Evolutionary conservation across 345 rosid species (phyloP).

Genomic region (Schrenkiella parvula): DNA sequence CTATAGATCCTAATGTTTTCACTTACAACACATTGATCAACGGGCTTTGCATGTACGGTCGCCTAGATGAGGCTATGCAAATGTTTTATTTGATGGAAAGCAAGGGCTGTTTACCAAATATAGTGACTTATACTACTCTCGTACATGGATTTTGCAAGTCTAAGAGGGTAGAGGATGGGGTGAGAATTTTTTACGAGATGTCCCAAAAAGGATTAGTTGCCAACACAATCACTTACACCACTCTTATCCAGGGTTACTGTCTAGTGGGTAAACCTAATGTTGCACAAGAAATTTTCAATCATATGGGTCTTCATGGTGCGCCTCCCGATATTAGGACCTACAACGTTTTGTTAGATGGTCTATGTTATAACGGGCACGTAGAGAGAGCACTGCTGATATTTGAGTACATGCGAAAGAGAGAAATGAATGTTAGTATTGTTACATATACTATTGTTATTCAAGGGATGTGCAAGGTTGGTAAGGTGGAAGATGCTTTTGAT

Average conservation of each 20-base stretch:
- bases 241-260: constrained; percentile 26
- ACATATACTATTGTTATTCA: constrained; percentile 33
- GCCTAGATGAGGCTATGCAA: constrained; percentile 27
- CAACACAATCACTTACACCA: constrained; percentile 26
- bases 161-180: constrained; percentile 13
- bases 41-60: constrained; percentile 34
- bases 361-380: constrained; percentile 10
- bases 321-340: constrained; percentile 24
- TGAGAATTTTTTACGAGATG: constrained; percentile 13
- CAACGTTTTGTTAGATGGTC: constrained; percentile 26
- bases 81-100: constrained; percentile 27
- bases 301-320: constrained; percentile 14
- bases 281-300: constrained; percentile 20
- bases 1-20: constrained; percentile 30
- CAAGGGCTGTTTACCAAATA: constrained; percentile 6
- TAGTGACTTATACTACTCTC: constrained; percentile 34
- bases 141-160: constrained; percentile 32
- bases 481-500: constrained; percentile 35
- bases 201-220: constrained; percentile 8
- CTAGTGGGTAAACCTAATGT: constrained; percentile 9
- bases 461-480: constrained; percentile 41
- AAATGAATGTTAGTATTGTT: constrained; percentile 22
- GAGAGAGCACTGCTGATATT: constrained; percentile 22
- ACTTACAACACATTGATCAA: constrained; percentile 39
- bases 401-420: constrained; percentile 7